These are phyloP conservation scores for Logfia minima DNA, from an alignment of 129 eudicot genomes.

Conservation along the genomic window DNA sequence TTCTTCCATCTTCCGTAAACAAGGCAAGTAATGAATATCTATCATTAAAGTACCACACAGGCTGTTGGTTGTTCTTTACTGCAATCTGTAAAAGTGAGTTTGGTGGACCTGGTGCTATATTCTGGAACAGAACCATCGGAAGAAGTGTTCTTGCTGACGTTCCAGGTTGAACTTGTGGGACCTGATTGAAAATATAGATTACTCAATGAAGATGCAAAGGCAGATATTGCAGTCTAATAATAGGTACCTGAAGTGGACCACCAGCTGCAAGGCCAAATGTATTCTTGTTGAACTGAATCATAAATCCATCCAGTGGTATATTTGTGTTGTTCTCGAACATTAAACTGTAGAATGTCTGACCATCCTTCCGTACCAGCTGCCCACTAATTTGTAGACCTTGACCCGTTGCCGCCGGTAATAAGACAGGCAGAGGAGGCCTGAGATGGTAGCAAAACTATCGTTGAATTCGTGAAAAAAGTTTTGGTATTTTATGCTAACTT, in stretches of 20 bases:
- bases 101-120: conserved; percentile 86
- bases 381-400: conserved; percentile 93
- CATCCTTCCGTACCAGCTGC: conserved; percentile 78
- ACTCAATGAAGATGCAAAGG: not conserved
- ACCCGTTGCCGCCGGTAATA: conserved; percentile 78
- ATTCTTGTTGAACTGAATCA: conserved; percentile 97
- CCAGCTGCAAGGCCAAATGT: conserved; percentile 92
- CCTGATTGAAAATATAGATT: conserved; percentile 36
- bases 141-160: conserved; percentile 76
- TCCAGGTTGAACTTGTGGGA: conserved; percentile 90
- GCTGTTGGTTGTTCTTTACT: conserved; percentile 89
- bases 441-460: conserved; percentile 22
- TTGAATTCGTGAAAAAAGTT: conserved; percentile 5
- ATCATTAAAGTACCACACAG: conserved; percentile 91
- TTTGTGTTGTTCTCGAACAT: conserved; percentile 77
- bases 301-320: conserved; percentile 76
- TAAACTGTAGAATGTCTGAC: conserved; percentile 86
- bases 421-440: conserved; percentile 83
- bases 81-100: conserved; percentile 84
- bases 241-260: conserved; percentile 80
- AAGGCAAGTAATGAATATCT: conserved; percentile 54
- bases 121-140: conserved; percentile 91
- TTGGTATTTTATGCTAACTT: not conserved
- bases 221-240: not conserved
- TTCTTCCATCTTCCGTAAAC: conserved; percentile 85